A percentile compares a stretch with the other conserved stretches of the same genome.
Conservation (phyloP, 129 eudicot genomes). For the Cynara cardunculus region DNA sequence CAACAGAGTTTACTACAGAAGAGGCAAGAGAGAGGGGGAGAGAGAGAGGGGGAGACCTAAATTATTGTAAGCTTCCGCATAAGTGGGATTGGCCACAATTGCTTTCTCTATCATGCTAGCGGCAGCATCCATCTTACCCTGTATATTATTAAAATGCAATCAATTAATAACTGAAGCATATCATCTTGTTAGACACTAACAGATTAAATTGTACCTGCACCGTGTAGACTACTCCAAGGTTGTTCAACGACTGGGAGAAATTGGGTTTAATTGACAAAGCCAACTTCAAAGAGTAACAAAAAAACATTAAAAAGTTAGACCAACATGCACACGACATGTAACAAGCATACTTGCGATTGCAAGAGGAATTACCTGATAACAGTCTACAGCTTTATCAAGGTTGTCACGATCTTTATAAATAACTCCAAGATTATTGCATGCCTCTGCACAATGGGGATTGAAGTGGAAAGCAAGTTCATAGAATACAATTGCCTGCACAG, state of each 20-base stretch:
- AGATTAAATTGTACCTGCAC: slow-evolving; percentile 67
- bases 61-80: slow-evolving; percentile 98
- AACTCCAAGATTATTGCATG: slow-evolving; percentile 97
- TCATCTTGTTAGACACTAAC: not conserved
- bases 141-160: slow-evolving; percentile 9
- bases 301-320: slow-evolving; percentile 1
- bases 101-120: slow-evolving; percentile 98
- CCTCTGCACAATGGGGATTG: slow-evolving; percentile 99
- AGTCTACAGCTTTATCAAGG: slow-evolving; percentile 97
- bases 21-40: slow-evolving; percentile 5
- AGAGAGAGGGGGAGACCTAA: slow-evolving; percentile 47
- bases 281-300: slow-evolving; percentile 44
- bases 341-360: slow-evolving; percentile 2
- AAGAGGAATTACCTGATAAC: slow-evolving; percentile 68
- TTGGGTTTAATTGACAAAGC: slow-evolving; percentile 95
- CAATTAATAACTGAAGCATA: not conserved
- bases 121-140: slow-evolving; percentile 99
- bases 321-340: not conserved
- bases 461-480: slow-evolving; percentile 99
- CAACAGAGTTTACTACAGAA: not conserved
- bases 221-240: slow-evolving; percentile 97
- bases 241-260: slow-evolving; percentile 96
- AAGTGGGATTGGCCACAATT: slow-evolving; percentile 89
- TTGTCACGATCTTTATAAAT: slow-evolving; percentile 95
- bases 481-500: slow-evolving; percentile 87